Conservation (phyloP, 192 early-diverging fungal genomes). For the Coemansia sp. region DNA sequence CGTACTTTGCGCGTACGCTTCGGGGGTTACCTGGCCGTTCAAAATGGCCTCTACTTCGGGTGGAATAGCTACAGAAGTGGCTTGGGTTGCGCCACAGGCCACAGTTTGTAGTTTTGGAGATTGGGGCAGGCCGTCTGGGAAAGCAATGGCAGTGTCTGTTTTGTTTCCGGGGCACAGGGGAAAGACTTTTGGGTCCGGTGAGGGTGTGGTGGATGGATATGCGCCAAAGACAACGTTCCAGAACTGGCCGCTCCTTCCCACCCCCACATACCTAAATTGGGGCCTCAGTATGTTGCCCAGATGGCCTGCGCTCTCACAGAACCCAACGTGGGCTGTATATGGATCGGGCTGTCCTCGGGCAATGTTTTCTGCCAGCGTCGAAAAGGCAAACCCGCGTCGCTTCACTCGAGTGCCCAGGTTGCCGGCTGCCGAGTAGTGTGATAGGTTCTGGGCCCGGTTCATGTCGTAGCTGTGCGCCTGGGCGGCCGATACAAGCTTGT, state of each 20-base stretch:
- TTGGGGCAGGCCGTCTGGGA: constrained; percentile 23
- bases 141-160: constrained; percentile 29
- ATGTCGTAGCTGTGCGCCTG: constrained; percentile 47
- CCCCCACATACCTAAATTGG: constrained; percentile 19
- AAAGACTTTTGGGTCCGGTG: no score
- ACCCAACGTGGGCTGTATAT: constrained; percentile 8
- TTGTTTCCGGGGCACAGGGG: constrained; percentile 39
- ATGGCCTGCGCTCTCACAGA: constrained; percentile 27
- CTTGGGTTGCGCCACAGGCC: constrained; percentile 26
- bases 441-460: constrained; percentile 36
- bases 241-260: constrained; percentile 39
- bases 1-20: no score
- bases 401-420: constrained; percentile 10
- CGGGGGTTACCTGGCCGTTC: no score
- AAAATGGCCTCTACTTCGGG: constrained; percentile 16
- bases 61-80: constrained; percentile 13
- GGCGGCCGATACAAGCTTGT: constrained; percentile 27
- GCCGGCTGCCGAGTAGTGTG: constrained; percentile 20
- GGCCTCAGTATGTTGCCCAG: constrained; percentile 29
- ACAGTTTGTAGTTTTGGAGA: constrained; percentile 11
- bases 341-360: constrained; percentile 12
- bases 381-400: constrained; percentile 30
- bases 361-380: constrained; percentile 22
- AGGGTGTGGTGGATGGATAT: constrained; percentile 2
- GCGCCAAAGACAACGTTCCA: constrained; percentile 30